Conservation (phyloP, 768 basidiomycete genomes). For the Kwoniella botswanensis region DNA sequence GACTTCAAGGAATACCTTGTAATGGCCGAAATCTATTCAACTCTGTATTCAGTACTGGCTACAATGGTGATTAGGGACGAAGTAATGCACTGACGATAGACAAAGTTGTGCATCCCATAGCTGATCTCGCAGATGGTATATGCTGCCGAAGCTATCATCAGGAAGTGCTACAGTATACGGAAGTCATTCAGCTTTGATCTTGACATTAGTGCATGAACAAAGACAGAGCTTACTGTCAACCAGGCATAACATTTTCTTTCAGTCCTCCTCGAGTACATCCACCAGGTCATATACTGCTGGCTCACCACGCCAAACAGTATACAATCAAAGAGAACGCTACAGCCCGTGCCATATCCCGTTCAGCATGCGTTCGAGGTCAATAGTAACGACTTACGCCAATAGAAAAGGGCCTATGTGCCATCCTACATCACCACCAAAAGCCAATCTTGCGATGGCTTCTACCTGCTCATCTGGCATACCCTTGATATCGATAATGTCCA, state of each 20-base stretch:
- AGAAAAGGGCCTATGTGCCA: slow-evolving; percentile 12
- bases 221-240: slow-evolving; percentile 5
- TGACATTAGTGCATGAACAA: neutral
- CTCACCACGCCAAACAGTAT: slow-evolving; percentile 1
- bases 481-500: slow-evolving; percentile 3
- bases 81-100: slow-evolving; percentile 2
- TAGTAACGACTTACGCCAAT: slow-evolving; percentile 1
- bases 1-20: slow-evolving; percentile 5
- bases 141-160: slow-evolving; percentile 4
- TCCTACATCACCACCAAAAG: slow-evolving; percentile 2
- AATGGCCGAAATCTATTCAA: slow-evolving; percentile 6
- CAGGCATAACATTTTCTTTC: neutral
- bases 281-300: slow-evolving; percentile 22
- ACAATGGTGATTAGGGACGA: neutral
- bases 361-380: neutral
- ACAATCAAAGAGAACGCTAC: slow-evolving; percentile 4
- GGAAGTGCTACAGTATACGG: neutral
- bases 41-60: no score
- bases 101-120: slow-evolving; percentile 12
- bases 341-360: neutral
- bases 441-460: slow-evolving; percentile 10
- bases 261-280: neutral
- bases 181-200: neutral
- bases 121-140: slow-evolving; percentile 6
- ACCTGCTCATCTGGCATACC: slow-evolving; percentile 17